Conservation (phyloP, 2,329 filamentous ascomycete species). For the Claviceps lovelessii region DNA sequence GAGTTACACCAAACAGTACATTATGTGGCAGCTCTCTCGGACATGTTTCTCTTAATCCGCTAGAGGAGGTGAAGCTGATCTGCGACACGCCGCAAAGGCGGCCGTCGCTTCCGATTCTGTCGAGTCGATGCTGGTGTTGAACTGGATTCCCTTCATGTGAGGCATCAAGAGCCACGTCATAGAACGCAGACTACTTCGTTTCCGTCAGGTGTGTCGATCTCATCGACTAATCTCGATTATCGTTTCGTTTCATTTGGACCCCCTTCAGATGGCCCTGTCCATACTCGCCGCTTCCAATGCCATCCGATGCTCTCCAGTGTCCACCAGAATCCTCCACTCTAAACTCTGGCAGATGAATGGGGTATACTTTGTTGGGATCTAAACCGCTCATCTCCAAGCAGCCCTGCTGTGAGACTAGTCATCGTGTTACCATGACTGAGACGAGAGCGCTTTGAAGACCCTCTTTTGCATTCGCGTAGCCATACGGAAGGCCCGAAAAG, state of each 20-base stretch:
- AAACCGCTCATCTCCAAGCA: neutral
- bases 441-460: slow-evolving; percentile 1
- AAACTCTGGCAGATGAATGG: neutral
- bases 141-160: neutral
- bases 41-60: neutral
- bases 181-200: neutral
- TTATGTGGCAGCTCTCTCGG: slow-evolving; percentile 3
- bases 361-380: neutral
- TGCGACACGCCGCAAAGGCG: neutral
- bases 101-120: neutral
- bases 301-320: neutral
- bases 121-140: neutral
- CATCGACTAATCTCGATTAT: neutral
- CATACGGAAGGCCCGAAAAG: slow-evolving; percentile 5
- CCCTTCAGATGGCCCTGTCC: neutral
- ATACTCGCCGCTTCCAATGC: neutral
- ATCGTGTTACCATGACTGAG: slow-evolving; percentile 3
- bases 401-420: slow-evolving; percentile 5
- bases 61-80: slow-evolving; percentile 1
- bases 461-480: slow-evolving; percentile 3
- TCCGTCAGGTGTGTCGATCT: neutral
- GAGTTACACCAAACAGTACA: slow-evolving; percentile 8
- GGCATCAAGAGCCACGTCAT: neutral
- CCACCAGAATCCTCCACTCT: neutral
- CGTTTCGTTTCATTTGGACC: neutral